These are phyloP conservation scores for Malus hybrid DNA, from an alignment of 331 rosid species.

Conservation along the genomic window DNA sequence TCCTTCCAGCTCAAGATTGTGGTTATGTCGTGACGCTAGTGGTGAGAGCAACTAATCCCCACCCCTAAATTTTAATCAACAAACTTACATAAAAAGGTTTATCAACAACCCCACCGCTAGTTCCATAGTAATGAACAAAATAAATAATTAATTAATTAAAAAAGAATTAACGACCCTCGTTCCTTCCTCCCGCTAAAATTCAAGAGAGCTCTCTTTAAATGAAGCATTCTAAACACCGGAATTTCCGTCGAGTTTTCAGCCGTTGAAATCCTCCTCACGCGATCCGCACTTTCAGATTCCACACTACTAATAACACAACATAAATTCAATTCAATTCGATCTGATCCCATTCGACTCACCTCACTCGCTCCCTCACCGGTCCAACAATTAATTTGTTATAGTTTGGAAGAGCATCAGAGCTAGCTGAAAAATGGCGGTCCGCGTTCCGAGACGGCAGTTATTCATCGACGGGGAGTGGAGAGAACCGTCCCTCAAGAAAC, in stretches of 20 bases:
- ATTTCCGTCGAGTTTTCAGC: neutral
- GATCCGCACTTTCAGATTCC: neutral
- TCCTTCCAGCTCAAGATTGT: too few species aligned
- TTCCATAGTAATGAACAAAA: neutral
- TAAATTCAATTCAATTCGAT: neutral
- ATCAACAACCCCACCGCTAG: neutral
- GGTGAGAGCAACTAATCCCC: too few species aligned
- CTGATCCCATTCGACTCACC: neutral
- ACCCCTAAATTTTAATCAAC: too few species aligned
- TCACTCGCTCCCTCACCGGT: neutral
- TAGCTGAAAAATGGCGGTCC: constrained; percentile 40
- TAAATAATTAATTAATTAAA: neutral
- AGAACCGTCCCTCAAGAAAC: constrained; percentile 47
- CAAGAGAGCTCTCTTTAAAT: neutral
- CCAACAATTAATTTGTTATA: neutral
- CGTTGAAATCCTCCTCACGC: neutral
- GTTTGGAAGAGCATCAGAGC: neutral
- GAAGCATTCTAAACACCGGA: neutral
- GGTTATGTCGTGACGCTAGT: too few species aligned
- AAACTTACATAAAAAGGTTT: too few species aligned
- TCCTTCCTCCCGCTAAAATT: neutral
- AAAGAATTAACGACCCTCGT: neutral
- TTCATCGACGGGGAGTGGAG: constrained; percentile 82
- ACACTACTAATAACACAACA: neutral
- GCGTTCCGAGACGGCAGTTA: constrained; percentile 56